Base-by-base conservation (phyloP, 1,139 yeast genomes). In the Suhomyces bribrorum region DNA sequence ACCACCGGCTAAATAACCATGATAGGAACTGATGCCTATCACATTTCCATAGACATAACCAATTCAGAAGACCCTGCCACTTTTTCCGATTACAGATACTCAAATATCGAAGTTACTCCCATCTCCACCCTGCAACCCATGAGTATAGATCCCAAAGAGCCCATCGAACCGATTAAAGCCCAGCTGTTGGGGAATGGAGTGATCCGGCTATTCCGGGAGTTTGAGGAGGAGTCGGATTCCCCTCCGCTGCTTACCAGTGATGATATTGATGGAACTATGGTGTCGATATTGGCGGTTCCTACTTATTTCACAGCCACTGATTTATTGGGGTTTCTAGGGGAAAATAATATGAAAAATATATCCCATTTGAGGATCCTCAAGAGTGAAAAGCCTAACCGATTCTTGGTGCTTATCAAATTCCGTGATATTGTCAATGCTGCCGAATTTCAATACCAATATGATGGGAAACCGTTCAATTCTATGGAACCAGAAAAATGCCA, bases 401-500 rank as follows among this genome's bases (percentile, higher is more conserved):
- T 83, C 49, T 72, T 88, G 74, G 94, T 83, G 1, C 64, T 90
- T 38, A 67, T 90, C 58, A 88, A 89, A 61, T 89, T 90, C 58
- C 69, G 79, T 26, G 75, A 73, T 28, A 55, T 71, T 1, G 62
- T 71, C 1, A 56, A 68, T 27, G 89, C 96, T 0, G 73, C 77
- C 7, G 69, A 66, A 34, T 89, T 90, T 58, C 82, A 81, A 48
- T 71, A 74, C 33, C 70, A 69, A 25, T 87, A 72, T 54, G 84
- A 89, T 55, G 95, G 96, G 2, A 78, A 77, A 45, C 71, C 75
- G 4, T 90, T 90, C 66, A 88, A 84, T 52, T 79, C 92, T 3
- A 83, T 88, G 86, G 96, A 89, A 52, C 89, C 95, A 0, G 96
- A 89, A 55, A 71, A 79, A 12, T 89, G 97, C 50, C 92, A 85